Evolutionary conservation across 139 green algal species (phyloP).

Genomic region (Monoraphidium neglectum): DNA sequence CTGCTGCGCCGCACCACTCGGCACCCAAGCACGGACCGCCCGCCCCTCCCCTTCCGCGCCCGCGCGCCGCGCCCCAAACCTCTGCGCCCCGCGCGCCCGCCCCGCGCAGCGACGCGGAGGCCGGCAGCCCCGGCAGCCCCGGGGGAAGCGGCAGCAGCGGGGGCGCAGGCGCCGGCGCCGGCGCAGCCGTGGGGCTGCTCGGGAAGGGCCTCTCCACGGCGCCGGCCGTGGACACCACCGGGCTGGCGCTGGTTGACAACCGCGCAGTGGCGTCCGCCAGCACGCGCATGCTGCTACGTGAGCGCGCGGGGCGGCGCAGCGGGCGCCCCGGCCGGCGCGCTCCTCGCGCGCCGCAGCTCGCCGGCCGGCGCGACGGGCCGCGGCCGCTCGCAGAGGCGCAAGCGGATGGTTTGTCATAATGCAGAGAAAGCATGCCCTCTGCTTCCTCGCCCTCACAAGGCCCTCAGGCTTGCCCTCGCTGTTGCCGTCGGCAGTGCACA

Average conservation of each 20-base stretch:
- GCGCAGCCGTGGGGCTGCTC: background rate
- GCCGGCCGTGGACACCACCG: constrained; percentile 55
- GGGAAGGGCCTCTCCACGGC: constrained; percentile 2
- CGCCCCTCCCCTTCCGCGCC: too few relatives aligned
- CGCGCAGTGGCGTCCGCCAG: constrained; percentile 38
- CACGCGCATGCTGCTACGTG: constrained; percentile 42
- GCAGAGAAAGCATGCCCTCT: background rate
- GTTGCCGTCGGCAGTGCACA: background rate
- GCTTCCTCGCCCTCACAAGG: background rate
- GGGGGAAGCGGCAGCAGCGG: background rate
- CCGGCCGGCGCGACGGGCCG: background rate
- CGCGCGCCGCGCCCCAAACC: background rate
- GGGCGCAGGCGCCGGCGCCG: background rate
- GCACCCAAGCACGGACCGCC: background rate
- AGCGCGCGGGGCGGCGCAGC: background rate
- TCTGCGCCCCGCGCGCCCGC: background rate
- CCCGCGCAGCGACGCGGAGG: too few relatives aligned
- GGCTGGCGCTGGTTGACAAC: constrained; percentile 44
- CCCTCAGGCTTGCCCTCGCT: background rate
- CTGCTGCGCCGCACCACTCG: background rate
- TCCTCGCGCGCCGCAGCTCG: background rate
- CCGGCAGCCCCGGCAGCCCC: too few relatives aligned
- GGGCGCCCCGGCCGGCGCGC: background rate
- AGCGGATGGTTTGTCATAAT: background rate
- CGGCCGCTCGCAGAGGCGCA: background rate